These are phyloP conservation scores for Erucastrum elatum DNA, from an alignment of 345 rosid genomes.

Conservation along the genomic window DNA sequence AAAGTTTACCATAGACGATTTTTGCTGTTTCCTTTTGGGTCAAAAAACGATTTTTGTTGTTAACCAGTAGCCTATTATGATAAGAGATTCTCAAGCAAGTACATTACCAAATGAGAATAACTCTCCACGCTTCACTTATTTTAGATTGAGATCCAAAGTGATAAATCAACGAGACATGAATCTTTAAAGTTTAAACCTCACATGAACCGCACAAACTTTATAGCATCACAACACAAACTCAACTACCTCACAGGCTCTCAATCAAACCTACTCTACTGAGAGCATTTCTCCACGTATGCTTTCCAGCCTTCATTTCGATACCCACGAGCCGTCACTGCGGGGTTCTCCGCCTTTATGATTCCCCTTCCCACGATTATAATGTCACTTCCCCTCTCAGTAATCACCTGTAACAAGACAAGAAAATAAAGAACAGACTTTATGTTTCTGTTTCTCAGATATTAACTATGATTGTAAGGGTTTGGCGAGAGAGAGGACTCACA, in stretches of 20 bases:
- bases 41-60: neutral
- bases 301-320: constrained; percentile 96
- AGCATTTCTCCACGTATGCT: constrained; percentile 77
- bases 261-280: constrained; percentile 18
- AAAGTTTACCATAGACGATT: too few relatives aligned
- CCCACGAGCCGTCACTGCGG: constrained; percentile 72
- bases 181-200: neutral
- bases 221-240: constrained; percentile 15
- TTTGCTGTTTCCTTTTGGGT: too few relatives aligned
- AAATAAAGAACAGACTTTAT: neutral
- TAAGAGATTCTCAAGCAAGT: neutral
- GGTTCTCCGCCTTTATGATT: constrained; percentile 80
- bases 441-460: neutral
- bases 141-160: neutral
- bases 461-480: constrained; percentile 30
- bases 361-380: constrained; percentile 97
- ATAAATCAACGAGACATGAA: neutral
- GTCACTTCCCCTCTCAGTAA: constrained; percentile 85
- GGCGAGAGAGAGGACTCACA: constrained; percentile 61
- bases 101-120: neutral
- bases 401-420: constrained; percentile 49
- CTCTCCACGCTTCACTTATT: neutral
- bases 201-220: neutral
- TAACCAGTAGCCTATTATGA: neutral
- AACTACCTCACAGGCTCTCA: constrained; percentile 1